Evolutionary conservation across 108 stramenopile genomes (phyloP), one percentile per base, ranked within the genome.

Genomic region (Cyclotella atomus): DNA sequence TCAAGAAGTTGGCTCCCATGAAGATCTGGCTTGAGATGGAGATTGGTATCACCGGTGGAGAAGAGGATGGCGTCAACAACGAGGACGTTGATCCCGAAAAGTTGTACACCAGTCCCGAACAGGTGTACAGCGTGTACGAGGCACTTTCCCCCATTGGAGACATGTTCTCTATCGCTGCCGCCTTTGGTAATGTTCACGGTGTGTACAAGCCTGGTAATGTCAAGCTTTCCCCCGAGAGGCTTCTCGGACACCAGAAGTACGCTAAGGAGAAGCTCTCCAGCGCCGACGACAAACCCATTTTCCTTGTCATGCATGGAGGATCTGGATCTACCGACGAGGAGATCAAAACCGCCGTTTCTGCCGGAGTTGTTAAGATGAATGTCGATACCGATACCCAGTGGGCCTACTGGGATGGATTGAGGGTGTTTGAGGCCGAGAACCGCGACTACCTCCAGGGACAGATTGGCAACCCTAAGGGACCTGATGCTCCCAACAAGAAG

Each of bases 341-440:
- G 77, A 98, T 98, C 84, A 50, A 77, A 55, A 86, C 81, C 49
- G 98, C 98, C 34, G 86, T 93, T 66, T 59, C 70, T 50, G 87
- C 90, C 44, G 97, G 97, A 50, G 95, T 96, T 49, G 87, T 98
- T 65, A 98, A 98, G 94, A 98, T 98, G 98, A 98, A 98, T 83
- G 93, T 98, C 82, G 98, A 98, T 76, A 98, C 98, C 15, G 98
- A 98, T 87, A 97, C 96, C 28, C 98, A 97, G 89, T 98, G 98
- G 98, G 78, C 93, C 5, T 97, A 93, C 88, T 97, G 96, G 96
- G 92, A 95, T 68, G 97, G 96, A 55, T 75, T 93, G 36, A 86
- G 92, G 47, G 70, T 47, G n/a, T 97, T 93, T 52, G 92, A 93
- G 65, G 77, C 84, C 20, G 86, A 87, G 20, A 94, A 95, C 73